These are phyloP conservation scores for Lyophyllum decastes DNA, from an alignment of 768 basidiomycete species.

Conservation along the genomic window DNA sequence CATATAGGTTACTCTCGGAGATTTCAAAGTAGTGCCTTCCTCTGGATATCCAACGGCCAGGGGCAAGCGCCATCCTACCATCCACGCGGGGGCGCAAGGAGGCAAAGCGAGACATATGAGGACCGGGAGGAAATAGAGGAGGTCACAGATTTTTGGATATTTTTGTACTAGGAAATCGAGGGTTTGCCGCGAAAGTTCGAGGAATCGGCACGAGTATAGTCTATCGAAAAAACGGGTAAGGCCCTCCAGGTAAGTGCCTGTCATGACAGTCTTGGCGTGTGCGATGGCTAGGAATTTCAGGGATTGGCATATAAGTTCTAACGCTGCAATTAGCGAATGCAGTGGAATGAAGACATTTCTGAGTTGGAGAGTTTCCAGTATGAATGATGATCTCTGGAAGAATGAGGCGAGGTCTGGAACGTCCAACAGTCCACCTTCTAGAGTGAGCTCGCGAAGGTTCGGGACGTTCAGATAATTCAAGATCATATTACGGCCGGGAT, in stretches of 20 bases:
- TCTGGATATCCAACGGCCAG: neutral
- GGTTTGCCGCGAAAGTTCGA: neutral
- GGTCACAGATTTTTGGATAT: neutral
- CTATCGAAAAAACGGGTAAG: neutral
- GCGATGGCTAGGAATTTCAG: neutral
- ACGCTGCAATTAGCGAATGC: neutral
- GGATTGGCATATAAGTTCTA: neutral
- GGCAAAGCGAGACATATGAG: neutral
- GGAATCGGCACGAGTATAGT: neutral
- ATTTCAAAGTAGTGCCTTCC: neutral
- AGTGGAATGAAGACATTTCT: neutral
- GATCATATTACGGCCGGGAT: neutral
- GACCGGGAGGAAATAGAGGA: neutral
- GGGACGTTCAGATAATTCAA: constrained; percentile 3
- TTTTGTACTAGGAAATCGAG: neutral
- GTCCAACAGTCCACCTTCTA: neutral
- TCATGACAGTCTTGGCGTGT: neutral
- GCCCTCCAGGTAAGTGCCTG: neutral
- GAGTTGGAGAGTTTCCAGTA: neutral
- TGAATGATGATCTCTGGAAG: neutral
- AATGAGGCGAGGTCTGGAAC: neutral
- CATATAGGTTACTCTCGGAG: neutral
- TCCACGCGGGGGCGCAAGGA: neutral
- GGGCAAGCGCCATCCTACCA: constrained; percentile 1
- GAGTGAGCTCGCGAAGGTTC: constrained; percentile 5